These are phyloP conservation scores for Blumeria hordei DNA, from an alignment of 2,329 filamentous ascomycete genomes.

Conservation along the genomic window DNA sequence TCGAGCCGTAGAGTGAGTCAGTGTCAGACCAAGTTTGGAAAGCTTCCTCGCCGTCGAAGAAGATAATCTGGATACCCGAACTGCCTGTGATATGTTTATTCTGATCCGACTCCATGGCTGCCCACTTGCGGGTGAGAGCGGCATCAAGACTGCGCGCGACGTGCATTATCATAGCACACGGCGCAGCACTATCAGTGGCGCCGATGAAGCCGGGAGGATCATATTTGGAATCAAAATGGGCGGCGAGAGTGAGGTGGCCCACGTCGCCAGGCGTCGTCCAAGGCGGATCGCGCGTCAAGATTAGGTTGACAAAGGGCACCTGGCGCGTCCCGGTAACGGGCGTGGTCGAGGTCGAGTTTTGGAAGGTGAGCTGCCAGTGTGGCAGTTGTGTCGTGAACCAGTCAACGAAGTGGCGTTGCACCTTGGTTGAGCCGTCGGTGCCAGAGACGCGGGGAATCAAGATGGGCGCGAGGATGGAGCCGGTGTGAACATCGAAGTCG, in stretches of 20 bases:
- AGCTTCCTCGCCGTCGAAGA: conserved; percentile 87
- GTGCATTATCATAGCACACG: conserved; percentile 84
- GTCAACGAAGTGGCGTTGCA: conserved; percentile 58
- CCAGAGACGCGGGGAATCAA: conserved; percentile 74
- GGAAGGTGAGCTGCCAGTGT: conserved; percentile 55
- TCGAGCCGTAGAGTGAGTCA: conserved; percentile 74
- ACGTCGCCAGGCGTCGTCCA: conserved; percentile 54
- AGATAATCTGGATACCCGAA: conserved; percentile 65
- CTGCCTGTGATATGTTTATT: conserved; percentile 41
- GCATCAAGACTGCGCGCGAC: conserved; percentile 57
- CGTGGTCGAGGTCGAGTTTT: conserved; percentile 75
- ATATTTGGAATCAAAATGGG: conserved; percentile 79
- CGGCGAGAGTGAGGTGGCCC: conserved; percentile 61
- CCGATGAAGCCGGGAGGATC: conserved; percentile 71
- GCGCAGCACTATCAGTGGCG: conserved; percentile 78
- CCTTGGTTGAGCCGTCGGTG: conserved; percentile 46
- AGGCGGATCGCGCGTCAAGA: conserved; percentile 71
- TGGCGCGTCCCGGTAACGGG: conserved; percentile 46
- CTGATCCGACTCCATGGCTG: conserved; percentile 37
- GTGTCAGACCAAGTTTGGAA: conserved; percentile 56
- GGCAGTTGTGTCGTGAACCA: conserved; percentile 60
- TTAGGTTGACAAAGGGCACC: conserved; percentile 68
- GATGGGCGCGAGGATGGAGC: conserved; percentile 62
- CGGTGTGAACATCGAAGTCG: conserved; percentile 58
- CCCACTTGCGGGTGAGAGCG: conserved; percentile 64